Evolutionary conservation across 441 rosid species (phyloP).

Genomic region (Pelargonium myrrhifolium): DNA sequence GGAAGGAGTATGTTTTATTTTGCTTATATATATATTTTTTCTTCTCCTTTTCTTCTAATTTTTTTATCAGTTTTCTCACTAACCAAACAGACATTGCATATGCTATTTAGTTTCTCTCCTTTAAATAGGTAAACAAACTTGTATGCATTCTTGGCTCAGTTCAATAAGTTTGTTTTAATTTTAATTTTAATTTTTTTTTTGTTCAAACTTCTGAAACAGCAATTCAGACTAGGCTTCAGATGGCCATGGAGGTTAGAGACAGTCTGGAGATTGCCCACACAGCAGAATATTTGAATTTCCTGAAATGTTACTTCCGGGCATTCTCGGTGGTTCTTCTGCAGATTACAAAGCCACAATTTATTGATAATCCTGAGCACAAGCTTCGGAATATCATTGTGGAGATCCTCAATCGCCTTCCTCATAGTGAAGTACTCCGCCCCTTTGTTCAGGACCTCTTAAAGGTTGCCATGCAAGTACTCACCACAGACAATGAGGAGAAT

Average conservation of each 20-base stretch:
- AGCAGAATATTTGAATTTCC: conserved; percentile 86
- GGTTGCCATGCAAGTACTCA: conserved; percentile 94
- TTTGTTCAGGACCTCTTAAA: conserved; percentile 97
- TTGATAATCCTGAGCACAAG: conserved; percentile 85
- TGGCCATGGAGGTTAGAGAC: conserved; percentile 89
- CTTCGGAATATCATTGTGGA: conserved; percentile 82
- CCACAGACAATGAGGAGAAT: conserved; percentile 91
- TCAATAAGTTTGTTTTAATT: background rate
- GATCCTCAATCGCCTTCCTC: conserved; percentile 90
- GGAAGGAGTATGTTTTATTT: background rate
- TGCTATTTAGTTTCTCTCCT: background rate
- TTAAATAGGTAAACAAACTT: background rate
- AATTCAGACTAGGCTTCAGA: conserved; percentile 69
- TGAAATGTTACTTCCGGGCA: conserved; percentile 84
- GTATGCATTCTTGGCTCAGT: background rate
- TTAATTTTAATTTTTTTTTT: conserved; percentile 5
- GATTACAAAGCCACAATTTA: conserved; percentile 79
- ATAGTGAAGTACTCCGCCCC: conserved; percentile 96
- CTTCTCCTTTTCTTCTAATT: background rate
- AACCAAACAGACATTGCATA: background rate
- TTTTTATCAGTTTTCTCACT: background rate
- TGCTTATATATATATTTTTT: background rate
- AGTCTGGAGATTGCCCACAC: conserved; percentile 96
- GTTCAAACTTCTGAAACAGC: conserved; percentile 41
- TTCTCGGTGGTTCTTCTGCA: conserved; percentile 68